Evolutionary conservation across 164 flowering plant genomes (phyloP).

Genomic region (Euptelea pleiosperma): DNA sequence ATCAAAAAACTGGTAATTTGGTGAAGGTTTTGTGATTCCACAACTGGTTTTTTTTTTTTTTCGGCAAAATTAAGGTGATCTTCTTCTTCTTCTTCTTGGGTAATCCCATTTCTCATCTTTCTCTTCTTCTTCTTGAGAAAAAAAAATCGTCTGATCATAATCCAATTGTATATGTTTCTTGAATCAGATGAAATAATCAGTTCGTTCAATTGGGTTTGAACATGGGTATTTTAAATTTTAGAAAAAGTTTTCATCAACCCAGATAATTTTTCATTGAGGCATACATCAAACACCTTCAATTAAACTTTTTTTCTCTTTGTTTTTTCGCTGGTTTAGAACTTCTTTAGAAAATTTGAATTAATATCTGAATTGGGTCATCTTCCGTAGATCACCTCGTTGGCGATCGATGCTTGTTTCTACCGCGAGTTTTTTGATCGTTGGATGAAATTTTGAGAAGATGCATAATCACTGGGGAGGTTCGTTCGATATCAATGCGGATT

Average conservation of each 20-base stretch:
- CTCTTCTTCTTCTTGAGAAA: too few species aligned
- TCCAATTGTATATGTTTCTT: too few species aligned
- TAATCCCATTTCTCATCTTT: too few species aligned
- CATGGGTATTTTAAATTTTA: too few species aligned
- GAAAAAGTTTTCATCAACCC: not conserved
- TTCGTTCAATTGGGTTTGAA: too few species aligned
- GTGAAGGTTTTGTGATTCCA: too few species aligned
- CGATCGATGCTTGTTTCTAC: not conserved
- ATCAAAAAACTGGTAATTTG: too few species aligned
- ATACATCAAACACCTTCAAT: conserved; percentile 4
- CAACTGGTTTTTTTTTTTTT: too few species aligned
- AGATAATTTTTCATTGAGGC: not conserved
- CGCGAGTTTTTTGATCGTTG: not conserved
- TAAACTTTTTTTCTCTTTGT: not conserved
- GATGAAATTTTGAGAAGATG: conserved; percentile 26
- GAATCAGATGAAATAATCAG: too few species aligned
- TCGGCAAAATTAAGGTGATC: too few species aligned
- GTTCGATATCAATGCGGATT: conserved; percentile 47
- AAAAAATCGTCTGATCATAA: too few species aligned
- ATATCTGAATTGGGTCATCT: not conserved
- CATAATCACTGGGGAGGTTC: conserved; percentile 74
- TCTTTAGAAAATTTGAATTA: not conserved
- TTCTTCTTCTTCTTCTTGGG: too few species aligned
- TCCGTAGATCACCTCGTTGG: not conserved
- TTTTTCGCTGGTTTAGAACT: not conserved